phyloP scores from a whole-genome alignment of 2,329 filamentous ascomycete species.

The Diaporthe sp. region DNA sequence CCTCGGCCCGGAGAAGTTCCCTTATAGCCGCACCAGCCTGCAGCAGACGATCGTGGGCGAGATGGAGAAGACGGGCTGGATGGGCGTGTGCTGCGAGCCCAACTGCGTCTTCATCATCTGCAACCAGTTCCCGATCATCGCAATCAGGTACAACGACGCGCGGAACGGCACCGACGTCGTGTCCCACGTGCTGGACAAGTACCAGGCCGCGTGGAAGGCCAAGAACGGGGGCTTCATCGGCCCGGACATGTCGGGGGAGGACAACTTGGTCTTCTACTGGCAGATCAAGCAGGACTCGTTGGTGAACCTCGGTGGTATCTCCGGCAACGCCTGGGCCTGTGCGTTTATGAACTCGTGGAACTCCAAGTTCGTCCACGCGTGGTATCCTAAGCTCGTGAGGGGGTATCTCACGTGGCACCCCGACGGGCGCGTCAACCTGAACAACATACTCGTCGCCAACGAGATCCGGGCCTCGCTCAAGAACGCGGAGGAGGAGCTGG shows the following conservation, averaged over 20 bases:
- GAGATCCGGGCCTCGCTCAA: constrained; percentile 44
- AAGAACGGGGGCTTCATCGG: constrained; percentile 48
- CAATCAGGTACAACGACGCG: constrained; percentile 54
- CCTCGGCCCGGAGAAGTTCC: constrained; percentile 53
- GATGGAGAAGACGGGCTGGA: constrained; percentile 56
- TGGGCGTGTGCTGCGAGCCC: constrained; percentile 59
- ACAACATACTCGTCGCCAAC: constrained; percentile 46
- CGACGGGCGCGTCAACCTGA: constrained; percentile 44
- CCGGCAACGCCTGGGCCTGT: constrained; percentile 16
- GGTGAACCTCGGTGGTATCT: constrained; percentile 33
- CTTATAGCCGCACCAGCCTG: constrained; percentile 50
- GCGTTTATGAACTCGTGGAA: constrained; percentile 57
- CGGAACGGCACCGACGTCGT: constrained; percentile 51
- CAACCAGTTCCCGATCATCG: constrained; percentile 60
- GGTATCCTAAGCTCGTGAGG: constrained; percentile 44
- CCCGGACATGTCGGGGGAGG: neutral
- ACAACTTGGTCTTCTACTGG: constrained; percentile 47
- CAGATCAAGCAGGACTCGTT: constrained; percentile 48
- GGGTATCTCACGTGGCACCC: constrained; percentile 48
- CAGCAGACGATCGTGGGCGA: constrained; percentile 53
- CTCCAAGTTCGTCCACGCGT: constrained; percentile 47
- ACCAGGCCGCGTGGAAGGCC: constrained; percentile 52
- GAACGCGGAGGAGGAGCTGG: neutral
- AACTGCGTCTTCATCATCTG: constrained; percentile 57
- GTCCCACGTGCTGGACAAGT: constrained; percentile 53